phyloP scores from a whole-genome alignment of 164 flowering plant species.

The Umbellularia californica region DNA sequence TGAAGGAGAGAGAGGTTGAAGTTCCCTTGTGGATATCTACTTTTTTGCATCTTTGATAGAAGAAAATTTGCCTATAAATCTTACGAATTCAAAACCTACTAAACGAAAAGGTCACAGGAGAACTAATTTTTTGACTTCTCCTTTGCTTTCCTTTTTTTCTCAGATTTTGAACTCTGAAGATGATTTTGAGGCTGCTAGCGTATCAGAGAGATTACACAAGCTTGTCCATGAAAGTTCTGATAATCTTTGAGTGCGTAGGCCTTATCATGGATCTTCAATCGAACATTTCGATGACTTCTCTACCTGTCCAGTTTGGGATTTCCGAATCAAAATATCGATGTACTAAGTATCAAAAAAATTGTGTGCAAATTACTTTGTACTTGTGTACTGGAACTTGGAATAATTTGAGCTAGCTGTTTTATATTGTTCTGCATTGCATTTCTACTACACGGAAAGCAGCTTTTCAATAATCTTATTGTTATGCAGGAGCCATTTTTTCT shows the following conservation, averaged over 20 bases:
- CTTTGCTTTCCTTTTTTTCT: constrained; percentile 3
- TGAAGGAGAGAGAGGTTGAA: no score
- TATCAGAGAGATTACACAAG: constrained; percentile 34
- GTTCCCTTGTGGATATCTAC: no score
- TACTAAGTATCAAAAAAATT: not conserved
- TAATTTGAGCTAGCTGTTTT: not conserved
- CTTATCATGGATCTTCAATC: not conserved
- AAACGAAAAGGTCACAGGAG: no score
- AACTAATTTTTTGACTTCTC: not conserved
- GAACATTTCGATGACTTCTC: no score
- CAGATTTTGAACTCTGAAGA: constrained; percentile 28
- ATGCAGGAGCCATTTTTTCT: no score
- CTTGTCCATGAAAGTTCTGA: constrained; percentile 17
- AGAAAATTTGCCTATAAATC: no score
- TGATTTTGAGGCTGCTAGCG: constrained; percentile 26
- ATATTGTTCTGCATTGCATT: not conserved
- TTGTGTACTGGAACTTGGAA: not conserved
- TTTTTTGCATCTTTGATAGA: no score
- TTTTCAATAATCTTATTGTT: no score
- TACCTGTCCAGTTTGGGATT: no score
- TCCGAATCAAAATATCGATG: no score
- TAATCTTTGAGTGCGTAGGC: not conserved
- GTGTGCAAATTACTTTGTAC: not conserved
- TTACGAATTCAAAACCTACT: no score
- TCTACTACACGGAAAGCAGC: no score